phyloP scores from a whole-genome alignment of 306 rosid genomes.

The cucumber (Cucumis sativus) region DNA sequence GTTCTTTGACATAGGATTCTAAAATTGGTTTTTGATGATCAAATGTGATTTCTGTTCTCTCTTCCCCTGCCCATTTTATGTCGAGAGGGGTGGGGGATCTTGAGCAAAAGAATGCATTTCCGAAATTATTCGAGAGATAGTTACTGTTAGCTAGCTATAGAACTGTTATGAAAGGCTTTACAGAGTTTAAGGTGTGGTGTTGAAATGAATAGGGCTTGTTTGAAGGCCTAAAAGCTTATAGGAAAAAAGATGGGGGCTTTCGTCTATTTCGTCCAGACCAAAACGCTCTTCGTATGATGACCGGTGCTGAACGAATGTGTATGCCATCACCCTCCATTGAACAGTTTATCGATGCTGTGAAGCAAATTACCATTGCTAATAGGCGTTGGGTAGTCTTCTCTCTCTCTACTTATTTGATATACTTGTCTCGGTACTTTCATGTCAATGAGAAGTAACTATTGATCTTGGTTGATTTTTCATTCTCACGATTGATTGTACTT shows the following conservation, averaged over 20 bases:
- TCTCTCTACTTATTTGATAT: background rate
- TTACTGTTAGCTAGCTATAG: too few relatives aligned
- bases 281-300: slow-evolving; percentile 63
- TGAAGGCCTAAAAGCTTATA: slow-evolving; percentile 83
- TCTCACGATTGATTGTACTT: background rate
- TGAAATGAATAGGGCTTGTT: slow-evolving; percentile 44
- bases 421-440: background rate
- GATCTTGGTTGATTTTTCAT: background rate
- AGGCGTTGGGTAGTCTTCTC: slow-evolving; percentile 56
- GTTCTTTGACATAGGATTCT: too few relatives aligned
- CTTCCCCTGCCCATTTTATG: background rate
- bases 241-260: slow-evolving; percentile 56
- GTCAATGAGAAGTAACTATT: background rate
- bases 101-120: background rate
- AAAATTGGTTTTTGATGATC: too few relatives aligned
- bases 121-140: background rate
- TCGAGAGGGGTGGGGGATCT: background rate
- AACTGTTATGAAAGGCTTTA: background rate
- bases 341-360: slow-evolving; percentile 63
- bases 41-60: too few relatives aligned
- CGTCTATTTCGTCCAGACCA: slow-evolving; percentile 69
- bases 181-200: background rate
- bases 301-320: slow-evolving; percentile 80
- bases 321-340: slow-evolving; percentile 62
- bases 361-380: slow-evolving; percentile 58